Evolutionary conservation across 2,329 filamentous ascomycete genomes (phyloP).

Genomic region (Didymella glomerata): DNA sequence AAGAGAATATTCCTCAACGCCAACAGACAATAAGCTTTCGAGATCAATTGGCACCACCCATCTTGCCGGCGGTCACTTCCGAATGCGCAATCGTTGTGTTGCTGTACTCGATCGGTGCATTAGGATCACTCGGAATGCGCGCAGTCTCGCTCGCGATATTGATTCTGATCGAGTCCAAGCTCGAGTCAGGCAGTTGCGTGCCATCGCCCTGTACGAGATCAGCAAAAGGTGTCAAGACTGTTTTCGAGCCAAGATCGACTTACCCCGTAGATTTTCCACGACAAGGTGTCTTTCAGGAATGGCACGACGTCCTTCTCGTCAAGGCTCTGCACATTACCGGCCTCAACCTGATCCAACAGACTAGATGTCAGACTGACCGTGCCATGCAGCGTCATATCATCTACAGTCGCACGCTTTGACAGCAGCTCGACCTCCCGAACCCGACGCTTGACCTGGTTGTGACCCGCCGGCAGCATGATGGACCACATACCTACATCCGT

Average conservation of each 20-base stretch:
- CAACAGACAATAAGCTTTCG: no score
- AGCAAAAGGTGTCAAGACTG: constrained; percentile 1
- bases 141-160: constrained; percentile 26
- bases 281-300: constrained; percentile 38
- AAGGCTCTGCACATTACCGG: constrained; percentile 31
- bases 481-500: constrained; percentile 41
- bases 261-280: constrained; percentile 42
- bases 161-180: constrained; percentile 27
- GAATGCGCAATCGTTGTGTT: constrained; percentile 25
- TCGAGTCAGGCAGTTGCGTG: constrained; percentile 16
- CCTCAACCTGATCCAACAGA: constrained; percentile 36
- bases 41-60: constrained; percentile 18
- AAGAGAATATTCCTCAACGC: neutral
- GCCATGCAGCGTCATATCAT: constrained; percentile 24
- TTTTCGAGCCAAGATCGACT: neutral
- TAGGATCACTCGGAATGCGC: constrained; percentile 27
- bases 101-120: constrained; percentile 30
- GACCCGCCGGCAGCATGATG: constrained; percentile 29
- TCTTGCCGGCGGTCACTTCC: constrained; percentile 26
- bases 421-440: constrained; percentile 54
- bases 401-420: constrained; percentile 52
- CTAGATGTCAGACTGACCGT: constrained; percentile 37
- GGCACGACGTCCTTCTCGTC: constrained; percentile 34
- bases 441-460: constrained; percentile 51
- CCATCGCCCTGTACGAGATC: constrained; percentile 26